Evolutionary conservation across 345 rosid species (phyloP).

Genomic region (Hibiscus trionum): DNA sequence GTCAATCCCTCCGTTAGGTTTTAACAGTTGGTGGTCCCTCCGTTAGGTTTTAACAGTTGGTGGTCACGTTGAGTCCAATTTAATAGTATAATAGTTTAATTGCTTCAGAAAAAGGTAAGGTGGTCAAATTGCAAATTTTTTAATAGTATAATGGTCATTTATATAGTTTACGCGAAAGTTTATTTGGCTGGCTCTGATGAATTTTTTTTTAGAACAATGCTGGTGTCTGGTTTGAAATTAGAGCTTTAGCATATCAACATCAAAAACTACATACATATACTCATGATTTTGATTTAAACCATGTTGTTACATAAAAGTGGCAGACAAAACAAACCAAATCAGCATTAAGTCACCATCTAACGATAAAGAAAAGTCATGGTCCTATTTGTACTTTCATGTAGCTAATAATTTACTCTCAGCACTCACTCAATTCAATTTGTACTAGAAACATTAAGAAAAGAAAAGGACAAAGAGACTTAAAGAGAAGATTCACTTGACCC

Average conservation of each 20-base stretch:
- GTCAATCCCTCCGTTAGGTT: no score
- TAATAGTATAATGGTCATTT: no score
- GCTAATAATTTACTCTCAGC: slow-evolving; percentile 9
- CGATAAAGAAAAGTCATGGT: background rate
- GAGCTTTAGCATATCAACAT: slow-evolving; percentile 9
- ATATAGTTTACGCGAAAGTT: no score
- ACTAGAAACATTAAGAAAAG: background rate
- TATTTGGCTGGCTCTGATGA: background rate
- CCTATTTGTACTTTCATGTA: slow-evolving; percentile 11
- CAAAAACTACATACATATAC: slow-evolving; percentile 6
- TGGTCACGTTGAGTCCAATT: no score
- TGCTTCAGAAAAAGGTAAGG: no score
- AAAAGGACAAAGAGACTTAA: background rate
- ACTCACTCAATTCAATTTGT: slow-evolving; percentile 10
- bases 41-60: no score
- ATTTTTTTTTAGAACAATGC: background rate
- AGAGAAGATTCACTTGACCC: slow-evolving; percentile 44
- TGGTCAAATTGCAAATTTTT: no score
- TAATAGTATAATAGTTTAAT: no score
- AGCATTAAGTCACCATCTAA: slow-evolving; percentile 4
- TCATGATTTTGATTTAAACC: slow-evolving; percentile 9
- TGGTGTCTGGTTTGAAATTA: background rate
- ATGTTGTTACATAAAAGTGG: slow-evolving; percentile 13
- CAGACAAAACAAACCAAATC: slow-evolving; percentile 10
- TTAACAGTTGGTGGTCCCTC: no score